Base-by-base conservation (phyloP, 1,139 yeast genomes). In the Protomyces inundatus region DNA sequence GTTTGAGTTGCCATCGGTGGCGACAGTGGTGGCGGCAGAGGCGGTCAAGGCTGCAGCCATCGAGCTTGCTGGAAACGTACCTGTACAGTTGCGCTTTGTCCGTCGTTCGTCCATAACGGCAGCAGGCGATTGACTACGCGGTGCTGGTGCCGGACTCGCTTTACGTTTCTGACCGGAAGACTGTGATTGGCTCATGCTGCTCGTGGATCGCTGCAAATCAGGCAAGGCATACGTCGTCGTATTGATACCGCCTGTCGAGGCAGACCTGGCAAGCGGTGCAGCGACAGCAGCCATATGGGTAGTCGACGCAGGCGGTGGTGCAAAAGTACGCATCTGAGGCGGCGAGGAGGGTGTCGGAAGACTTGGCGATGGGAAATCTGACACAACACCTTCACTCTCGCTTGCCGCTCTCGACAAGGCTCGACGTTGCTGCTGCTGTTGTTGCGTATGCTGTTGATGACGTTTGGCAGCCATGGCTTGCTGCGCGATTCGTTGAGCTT, bases 291-390 rank as follows among this genome's bases (percentile, higher is more conserved):
- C 23, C 23, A 23, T 23, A 23, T 23, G 23, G 23, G 23, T 23
- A 23, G 35, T 50, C 12, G 56, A 39, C 3, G 55, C 34, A 4
- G 62, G 62, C 5, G 62, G 62, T 2, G 62, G 62, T 9, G 62
- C 53, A 33, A 58, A 58, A 6, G 48, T 58, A 55, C 46, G 53
- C 62, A 58, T 58, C 45, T 51, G 62, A n/a, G 62, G 62, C 30
- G 62, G 62, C 12, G 62, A 58, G 12, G 62, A 58, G 10, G 62
- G 62, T 40, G 62, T 58, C 1, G 56, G 56, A 6, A 58, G 45
- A 7, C 37, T 34, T 14, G 62, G 62, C 7, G 62, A 58, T 3
- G 56, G 56, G n/a, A 55, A 50, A 10, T 57, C 55, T 3, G 55
- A 10, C 3, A 14, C 34, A 9, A 39, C 39, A 4, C 45, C 53